phyloP scores from a whole-genome alignment of 169 alveolate species.

The Plasmodium sp. region DNA sequence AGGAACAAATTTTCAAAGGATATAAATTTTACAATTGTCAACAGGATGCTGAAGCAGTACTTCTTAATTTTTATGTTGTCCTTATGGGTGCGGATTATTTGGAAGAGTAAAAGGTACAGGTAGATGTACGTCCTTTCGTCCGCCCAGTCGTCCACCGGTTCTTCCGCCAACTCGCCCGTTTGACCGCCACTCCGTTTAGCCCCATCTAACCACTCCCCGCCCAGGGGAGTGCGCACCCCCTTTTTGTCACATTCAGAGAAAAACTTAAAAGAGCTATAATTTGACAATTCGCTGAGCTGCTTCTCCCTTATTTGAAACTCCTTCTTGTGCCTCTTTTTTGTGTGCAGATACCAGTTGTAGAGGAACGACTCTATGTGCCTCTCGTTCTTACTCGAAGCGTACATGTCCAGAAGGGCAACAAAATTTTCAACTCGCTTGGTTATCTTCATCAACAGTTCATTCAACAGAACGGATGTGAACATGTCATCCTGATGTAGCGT shows the following conservation, averaged over 20 bases:
- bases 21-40: constrained; percentile 43
- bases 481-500: constrained; percentile 29
- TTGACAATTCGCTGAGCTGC: constrained; percentile 11
- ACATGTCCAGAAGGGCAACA: constrained; percentile 41
- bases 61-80: constrained; percentile 66
- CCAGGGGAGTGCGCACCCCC: not conserved
- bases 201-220: not conserved
- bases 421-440: constrained; percentile 34
- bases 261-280: constrained; percentile 32
- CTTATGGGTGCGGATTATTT: constrained; percentile 31
- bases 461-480: constrained; percentile 56
- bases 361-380: constrained; percentile 44
- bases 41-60: constrained; percentile 50
- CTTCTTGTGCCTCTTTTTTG: constrained; percentile 30
- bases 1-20: constrained; percentile 54
- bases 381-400: constrained; percentile 39
- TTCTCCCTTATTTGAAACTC: constrained; percentile 28
- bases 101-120: constrained; percentile 60
- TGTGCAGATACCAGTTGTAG: constrained; percentile 51
- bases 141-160: not conserved
- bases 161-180: not conserved
- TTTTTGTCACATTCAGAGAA: constrained; percentile 17
- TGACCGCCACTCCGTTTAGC: not conserved
- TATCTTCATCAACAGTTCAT: constrained; percentile 64
- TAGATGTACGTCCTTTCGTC: constrained; percentile 55